Conservation (phyloP, 225 moss, liverwort and hornwort genomes). For the Thuidium tamariscinum region DNA sequence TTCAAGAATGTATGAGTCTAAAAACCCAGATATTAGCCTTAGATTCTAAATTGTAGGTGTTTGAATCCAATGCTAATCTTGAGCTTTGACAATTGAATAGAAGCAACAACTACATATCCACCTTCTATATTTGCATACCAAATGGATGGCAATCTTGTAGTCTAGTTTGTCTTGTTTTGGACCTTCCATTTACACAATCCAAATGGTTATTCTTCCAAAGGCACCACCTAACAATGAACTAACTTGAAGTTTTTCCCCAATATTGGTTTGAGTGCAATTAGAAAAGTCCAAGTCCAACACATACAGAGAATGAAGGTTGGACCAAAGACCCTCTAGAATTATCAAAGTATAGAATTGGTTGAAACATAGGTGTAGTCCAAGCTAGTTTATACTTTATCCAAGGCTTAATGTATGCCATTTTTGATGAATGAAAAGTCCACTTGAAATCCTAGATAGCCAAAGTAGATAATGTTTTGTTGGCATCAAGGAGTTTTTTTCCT, state of each 20-base stretch:
- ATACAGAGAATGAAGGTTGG: rapidly evolving
- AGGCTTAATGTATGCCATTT: too few species aligned
- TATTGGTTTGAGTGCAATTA: background rate
- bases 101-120: rapidly evolving
- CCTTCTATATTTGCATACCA: background rate
- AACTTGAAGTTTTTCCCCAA: rapidly evolving
- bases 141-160: rapidly evolving
- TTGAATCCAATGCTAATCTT: too few species aligned
- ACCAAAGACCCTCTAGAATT: too few species aligned
- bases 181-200: background rate
- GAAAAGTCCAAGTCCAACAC: background rate
- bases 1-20: rapidly evolving
- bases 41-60: background rate
- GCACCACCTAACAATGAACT: background rate
- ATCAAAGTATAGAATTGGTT: too few species aligned
- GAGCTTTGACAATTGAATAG: background rate
- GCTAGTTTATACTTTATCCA: too few species aligned
- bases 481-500: too few species aligned
- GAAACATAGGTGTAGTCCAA: too few species aligned
- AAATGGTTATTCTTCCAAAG: rapidly evolving
- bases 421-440: too few species aligned
- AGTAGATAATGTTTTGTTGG: too few species aligned
- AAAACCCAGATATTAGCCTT: rapidly evolving
- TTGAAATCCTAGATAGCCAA: too few species aligned
- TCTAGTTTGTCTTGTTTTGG: background rate